Evolutionary conservation across 1,139 yeast genomes (phyloP).

Genomic region (Keqinozyma sinolaborantium): DNA sequence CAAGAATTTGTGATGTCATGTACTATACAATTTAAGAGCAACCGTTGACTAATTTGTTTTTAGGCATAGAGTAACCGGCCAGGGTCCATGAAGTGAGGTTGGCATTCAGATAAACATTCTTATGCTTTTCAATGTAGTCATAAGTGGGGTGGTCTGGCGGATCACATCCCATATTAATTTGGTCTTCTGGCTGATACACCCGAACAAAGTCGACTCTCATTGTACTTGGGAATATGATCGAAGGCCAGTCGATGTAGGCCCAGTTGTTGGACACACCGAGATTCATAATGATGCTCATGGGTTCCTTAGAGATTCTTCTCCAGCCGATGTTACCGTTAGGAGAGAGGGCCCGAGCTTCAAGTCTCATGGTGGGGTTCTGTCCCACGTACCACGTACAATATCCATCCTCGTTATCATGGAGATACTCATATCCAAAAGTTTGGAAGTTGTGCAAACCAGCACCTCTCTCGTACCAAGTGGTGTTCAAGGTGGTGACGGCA

Average conservation of each 20-base stretch:
- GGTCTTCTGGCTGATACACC: constrained; percentile 65
- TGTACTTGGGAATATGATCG: constrained; percentile 62
- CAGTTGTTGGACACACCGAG: constrained; percentile 78
- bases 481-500: constrained; percentile 66
- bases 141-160: constrained; percentile 71
- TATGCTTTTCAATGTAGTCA: constrained; percentile 66
- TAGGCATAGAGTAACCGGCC: constrained; percentile 69
- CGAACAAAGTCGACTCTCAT: constrained; percentile 75
- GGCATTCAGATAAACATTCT: constrained; percentile 56
- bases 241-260: constrained; percentile 81
- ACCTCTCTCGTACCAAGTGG: constrained; percentile 72
- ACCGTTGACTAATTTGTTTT: constrained; percentile 21
- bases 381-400: constrained; percentile 85
- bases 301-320: constrained; percentile 76
- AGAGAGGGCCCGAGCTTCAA: constrained; percentile 60
- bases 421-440: constrained; percentile 72
- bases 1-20: not conserved
- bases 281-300: constrained; percentile 78
- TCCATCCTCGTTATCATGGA: constrained; percentile 63
- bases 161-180: constrained; percentile 62
- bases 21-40: constrained; percentile 9
- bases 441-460: constrained; percentile 52
- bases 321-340: constrained; percentile 83
- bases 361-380: constrained; percentile 58
- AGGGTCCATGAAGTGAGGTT: constrained; percentile 64